These are phyloP conservation scores for Aspergillus coremiiformis DNA, from an alignment of 495 filamentous ascomycete genomes.

Conservation along the genomic window DNA sequence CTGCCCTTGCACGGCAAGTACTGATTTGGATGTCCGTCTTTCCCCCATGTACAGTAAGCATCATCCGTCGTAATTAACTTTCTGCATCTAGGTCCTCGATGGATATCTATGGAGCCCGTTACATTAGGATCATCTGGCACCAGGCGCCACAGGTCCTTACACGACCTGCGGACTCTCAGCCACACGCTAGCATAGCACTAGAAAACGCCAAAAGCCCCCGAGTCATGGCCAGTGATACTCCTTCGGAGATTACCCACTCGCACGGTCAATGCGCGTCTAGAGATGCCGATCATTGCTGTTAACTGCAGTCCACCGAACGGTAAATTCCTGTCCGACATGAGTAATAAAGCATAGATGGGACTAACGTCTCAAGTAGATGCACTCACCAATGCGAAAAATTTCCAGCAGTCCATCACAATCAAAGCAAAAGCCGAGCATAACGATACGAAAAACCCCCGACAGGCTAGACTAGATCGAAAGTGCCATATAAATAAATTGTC, in stretches of 20 bases:
- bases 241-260: not conserved
- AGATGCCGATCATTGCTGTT: not conserved
- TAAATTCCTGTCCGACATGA: not conserved
- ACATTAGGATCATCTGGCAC: not conserved
- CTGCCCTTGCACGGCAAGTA: constrained; percentile 33
- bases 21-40: not conserved
- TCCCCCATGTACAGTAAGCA: not conserved
- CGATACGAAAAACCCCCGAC: too few species aligned
- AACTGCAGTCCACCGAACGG: not conserved
- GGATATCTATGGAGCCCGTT: not conserved
- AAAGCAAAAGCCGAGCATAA: not conserved
- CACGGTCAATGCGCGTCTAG: not conserved
- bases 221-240: not conserved
- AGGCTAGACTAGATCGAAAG: not conserved
- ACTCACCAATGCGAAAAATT: not conserved
- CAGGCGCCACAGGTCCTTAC: not conserved
- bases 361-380: not conserved
- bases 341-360: too few species aligned
- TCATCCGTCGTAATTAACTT: not conserved
- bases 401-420: not conserved
- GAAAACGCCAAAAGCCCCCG: not conserved
- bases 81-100: not conserved
- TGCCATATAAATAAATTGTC: not conserved
- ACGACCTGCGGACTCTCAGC: not conserved
- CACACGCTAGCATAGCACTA: not conserved